Conservation (phyloP, 345 rosid genomes). For the Salix dunnii region DNA sequence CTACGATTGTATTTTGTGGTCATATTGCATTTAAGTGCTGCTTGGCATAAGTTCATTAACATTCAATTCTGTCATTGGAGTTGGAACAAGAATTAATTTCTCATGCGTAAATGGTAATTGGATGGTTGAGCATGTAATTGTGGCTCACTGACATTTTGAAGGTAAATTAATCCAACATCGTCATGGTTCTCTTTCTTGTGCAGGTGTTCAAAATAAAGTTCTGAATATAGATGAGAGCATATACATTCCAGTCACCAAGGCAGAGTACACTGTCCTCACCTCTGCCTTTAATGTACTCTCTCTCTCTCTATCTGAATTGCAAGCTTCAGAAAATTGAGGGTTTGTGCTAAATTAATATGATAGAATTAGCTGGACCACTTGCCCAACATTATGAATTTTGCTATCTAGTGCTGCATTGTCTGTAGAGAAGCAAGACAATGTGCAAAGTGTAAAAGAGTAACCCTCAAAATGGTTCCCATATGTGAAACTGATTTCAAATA, state of each 20-base stretch:
- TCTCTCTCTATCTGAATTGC: neutral
- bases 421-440: neutral
- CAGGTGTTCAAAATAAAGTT: slow-evolving; percentile 87
- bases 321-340: neutral
- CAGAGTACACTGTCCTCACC: slow-evolving; percentile 68
- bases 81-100: neutral
- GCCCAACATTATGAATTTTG: neutral
- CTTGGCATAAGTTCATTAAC: neutral
- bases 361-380: neutral
- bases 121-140: neutral
- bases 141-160: neutral
- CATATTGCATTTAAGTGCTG: neutral
- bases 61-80: neutral
- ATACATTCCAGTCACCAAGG: slow-evolving; percentile 74
- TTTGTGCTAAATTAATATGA: neutral
- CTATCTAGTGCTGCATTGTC: neutral
- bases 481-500: neutral
- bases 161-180: slow-evolving; percentile 6
- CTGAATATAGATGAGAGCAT: slow-evolving; percentile 74
- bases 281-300: slow-evolving; percentile 63
- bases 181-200: slow-evolving; percentile 7
- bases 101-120: neutral
- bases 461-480: neutral
- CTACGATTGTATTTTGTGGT: neutral
- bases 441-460: neutral